A percentile compares a stretch with the other conserved stretches of the same genome.
phyloP scores from a whole-genome alignment of 306 rosid species.

The Comarum palustre region DNA sequence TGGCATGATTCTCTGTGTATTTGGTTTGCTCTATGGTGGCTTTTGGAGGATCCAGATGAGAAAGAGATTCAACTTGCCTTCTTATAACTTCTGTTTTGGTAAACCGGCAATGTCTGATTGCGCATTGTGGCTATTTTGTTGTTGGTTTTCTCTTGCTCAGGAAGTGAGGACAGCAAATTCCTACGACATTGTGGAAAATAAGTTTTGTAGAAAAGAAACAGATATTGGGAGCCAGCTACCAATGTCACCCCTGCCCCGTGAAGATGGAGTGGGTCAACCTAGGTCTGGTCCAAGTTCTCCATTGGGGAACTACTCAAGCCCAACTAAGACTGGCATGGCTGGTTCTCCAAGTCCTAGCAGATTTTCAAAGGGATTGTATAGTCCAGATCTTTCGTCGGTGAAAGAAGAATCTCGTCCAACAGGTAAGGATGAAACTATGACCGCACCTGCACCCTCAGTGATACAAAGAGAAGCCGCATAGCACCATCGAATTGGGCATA shows the following conservation, averaged over 20 bases:
- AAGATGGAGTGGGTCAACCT: conserved; percentile 34
- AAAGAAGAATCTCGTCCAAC: conserved; percentile 48
- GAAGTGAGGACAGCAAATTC: conserved; percentile 72
- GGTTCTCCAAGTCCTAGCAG: conserved; percentile 41
- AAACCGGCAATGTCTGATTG: conserved; percentile 64
- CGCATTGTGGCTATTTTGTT: conserved; percentile 82
- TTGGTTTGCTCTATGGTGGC: conserved; percentile 92
- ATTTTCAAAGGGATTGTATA: conserved; percentile 33
- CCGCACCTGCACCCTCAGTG: conserved; percentile 54
- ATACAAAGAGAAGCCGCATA: conserved; percentile 50
- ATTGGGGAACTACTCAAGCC: conserved; percentile 33
- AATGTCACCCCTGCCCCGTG: conserved; percentile 50
- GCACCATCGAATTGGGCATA: not conserved
- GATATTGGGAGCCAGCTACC: conserved; percentile 27
- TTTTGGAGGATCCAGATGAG: conserved; percentile 99
- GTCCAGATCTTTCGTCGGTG: conserved; percentile 52
- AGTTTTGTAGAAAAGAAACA: conserved; percentile 34
- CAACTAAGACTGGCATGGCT: conserved; percentile 34
- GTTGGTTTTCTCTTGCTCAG: conserved; percentile 97
- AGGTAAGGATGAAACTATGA: conserved; percentile 58
- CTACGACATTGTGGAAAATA: conserved; percentile 60
- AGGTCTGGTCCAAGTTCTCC: conserved; percentile 49
- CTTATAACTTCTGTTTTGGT: conserved; percentile 73
- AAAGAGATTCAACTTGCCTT: conserved; percentile 76
- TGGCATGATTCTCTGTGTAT: conserved; percentile 69